Conservation (phyloP, 768 basidiomycete genomes). For the Tricholoma sp. region DNA sequence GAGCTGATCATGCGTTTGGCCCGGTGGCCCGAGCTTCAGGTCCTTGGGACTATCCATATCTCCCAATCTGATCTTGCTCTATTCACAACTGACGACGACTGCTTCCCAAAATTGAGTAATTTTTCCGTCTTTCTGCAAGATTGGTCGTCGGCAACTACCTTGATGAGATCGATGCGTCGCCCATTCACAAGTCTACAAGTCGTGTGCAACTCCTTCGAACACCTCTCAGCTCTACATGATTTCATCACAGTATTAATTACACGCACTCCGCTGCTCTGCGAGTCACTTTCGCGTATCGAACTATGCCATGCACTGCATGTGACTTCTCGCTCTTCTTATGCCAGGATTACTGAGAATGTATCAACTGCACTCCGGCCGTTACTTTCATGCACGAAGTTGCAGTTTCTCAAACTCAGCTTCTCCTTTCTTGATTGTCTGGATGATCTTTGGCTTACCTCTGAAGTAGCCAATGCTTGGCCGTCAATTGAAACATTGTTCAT, state of each 20-base stretch:
- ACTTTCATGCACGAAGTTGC: too few relatives aligned
- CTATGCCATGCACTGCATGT: too few relatives aligned
- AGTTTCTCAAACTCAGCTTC: too few relatives aligned
- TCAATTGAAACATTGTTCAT: too few relatives aligned
- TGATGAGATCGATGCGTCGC: not conserved
- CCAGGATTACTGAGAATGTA: too few relatives aligned
- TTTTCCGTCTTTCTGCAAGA: not conserved
- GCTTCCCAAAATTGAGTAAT: not conserved
- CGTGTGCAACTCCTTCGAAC: not conserved
- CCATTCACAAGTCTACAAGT: not conserved
- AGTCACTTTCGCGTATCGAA: too few relatives aligned
- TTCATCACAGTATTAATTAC: not conserved
- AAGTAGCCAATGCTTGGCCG: too few relatives aligned
- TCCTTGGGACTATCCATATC: not conserved
- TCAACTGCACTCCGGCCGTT: too few relatives aligned
- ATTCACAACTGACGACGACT: not conserved
- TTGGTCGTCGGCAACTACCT: not conserved
- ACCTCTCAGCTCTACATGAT: not conserved
- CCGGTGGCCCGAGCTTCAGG: not conserved
- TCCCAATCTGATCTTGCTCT: not conserved
- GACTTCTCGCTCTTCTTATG: too few relatives aligned
- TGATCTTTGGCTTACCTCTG: too few relatives aligned
- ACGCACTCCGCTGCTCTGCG: not conserved
- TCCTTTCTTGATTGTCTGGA: too few relatives aligned
- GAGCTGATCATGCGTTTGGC: not conserved